Percentiles rank a stretch among this genome's conserved stretches.
These are phyloP conservation scores for Lepidium aucheri DNA, from an alignment of 345 rosid species.

Conservation along the genomic window DNA sequence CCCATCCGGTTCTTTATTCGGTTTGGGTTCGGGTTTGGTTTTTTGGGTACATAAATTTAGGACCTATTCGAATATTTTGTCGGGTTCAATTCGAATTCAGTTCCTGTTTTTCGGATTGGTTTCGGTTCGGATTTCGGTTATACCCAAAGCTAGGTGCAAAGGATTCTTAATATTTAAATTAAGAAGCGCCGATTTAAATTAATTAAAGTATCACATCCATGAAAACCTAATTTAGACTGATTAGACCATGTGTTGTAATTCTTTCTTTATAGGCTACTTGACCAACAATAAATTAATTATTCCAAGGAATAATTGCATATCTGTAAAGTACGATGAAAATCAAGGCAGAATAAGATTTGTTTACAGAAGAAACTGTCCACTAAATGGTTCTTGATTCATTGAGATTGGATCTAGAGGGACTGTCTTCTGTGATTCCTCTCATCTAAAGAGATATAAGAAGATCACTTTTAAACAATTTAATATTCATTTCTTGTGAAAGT, in stretches of 20 bases:
- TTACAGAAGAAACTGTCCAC: too few species aligned
- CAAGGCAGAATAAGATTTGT: neutral
- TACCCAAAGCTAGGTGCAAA: too few species aligned
- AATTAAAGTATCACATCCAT: neutral
- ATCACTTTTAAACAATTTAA: neutral
- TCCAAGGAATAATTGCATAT: neutral
- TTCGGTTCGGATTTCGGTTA: too few species aligned
- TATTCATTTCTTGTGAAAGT: neutral
- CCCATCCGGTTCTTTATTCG: too few species aligned
- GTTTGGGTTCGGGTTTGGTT: too few species aligned
- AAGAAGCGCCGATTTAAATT: neutral
- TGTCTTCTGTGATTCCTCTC: conserved; percentile 2
- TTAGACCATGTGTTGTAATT: neutral
- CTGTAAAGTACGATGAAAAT: neutral
- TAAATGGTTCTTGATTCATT: too few species aligned
- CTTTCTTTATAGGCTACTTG: neutral
- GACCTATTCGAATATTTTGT: too few species aligned
- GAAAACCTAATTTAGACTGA: neutral
- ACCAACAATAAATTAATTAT: neutral
- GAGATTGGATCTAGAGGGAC: neutral
- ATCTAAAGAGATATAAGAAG: neutral
- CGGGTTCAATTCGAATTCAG: too few species aligned
- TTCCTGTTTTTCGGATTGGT: too few species aligned
- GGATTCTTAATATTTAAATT: neutral
- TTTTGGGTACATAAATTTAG: too few species aligned